A percentile compares a stretch with the other conserved stretches of the same genome.
Evolutionary conservation across 1,284 basidiomycete genomes (phyloP).

Genomic region (Boletus sp.): DNA sequence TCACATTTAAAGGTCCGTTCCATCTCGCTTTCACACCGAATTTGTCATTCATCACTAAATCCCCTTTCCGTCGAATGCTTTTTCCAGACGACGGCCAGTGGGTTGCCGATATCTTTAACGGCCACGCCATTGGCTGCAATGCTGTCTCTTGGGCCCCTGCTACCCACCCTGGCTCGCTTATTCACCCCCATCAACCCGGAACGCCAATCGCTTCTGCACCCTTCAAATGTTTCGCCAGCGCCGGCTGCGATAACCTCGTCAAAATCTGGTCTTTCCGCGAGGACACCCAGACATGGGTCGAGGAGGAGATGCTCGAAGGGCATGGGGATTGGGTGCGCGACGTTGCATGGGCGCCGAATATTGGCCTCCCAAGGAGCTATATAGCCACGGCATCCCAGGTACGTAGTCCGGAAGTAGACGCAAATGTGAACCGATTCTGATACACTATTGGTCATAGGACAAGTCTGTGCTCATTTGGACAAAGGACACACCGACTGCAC

Average conservation of each 20-base stretch:
- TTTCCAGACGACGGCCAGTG: constrained; percentile 89
- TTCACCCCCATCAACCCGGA: constrained; percentile 53
- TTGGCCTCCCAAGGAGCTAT: constrained; percentile 91
- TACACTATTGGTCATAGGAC: constrained; percentile 46
- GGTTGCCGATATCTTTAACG: constrained; percentile 93
- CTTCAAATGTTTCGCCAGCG: constrained; percentile 88
- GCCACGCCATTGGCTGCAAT: constrained; percentile 95
- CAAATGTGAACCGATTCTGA: background rate
- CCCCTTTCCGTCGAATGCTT: background rate
- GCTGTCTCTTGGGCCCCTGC: constrained; percentile 98
- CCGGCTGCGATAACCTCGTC: constrained; percentile 94
- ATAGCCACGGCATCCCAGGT: constrained; percentile 94
- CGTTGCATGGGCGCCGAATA: constrained; percentile 96
- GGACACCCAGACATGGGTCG: constrained; percentile 78
- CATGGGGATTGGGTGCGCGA: constrained; percentile 98
- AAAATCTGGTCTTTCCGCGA: constrained; percentile 90
- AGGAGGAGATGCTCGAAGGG: constrained; percentile 84
- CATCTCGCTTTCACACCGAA: background rate
- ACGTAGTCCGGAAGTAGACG: constrained; percentile 18
- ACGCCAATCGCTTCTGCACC: constrained; percentile 40
- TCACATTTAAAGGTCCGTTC: constrained; percentile 87
- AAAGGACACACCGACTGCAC: constrained; percentile 71
- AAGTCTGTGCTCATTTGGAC: constrained; percentile 95
- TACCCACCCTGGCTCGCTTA: constrained; percentile 80
- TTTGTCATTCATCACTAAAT: background rate